Evolutionary conservation across 106 monocot genomes (phyloP).

Genomic region (Agapanthus africanus): DNA sequence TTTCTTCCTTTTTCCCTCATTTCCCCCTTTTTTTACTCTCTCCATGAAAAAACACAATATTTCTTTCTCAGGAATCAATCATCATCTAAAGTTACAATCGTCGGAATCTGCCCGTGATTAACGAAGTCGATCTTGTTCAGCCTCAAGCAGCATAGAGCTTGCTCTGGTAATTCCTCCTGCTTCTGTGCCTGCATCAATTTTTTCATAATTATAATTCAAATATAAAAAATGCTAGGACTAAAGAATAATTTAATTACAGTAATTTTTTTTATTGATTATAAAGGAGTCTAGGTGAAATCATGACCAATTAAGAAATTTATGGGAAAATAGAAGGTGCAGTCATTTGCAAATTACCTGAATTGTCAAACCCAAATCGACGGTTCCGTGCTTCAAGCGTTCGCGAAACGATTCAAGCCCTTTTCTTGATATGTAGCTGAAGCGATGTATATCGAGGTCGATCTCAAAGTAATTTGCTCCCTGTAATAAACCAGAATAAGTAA

Average conservation of each 20-base stretch:
- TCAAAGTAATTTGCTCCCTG: constrained; percentile 76
- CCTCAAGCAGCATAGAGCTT: constrained; percentile 64
- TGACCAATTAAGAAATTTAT: no score
- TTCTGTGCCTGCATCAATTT: constrained; percentile 46
- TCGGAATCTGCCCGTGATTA: constrained; percentile 50
- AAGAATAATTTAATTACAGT: neutral
- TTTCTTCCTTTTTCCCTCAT: neutral
- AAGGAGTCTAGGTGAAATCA: no score
- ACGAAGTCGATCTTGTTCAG: constrained; percentile 62
- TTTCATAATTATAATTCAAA: neutral
- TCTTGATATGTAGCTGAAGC: constrained; percentile 84
- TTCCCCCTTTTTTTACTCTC: neutral
- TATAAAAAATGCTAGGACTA: neutral
- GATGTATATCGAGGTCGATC: constrained; percentile 77
- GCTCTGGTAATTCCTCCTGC: constrained; percentile 58
- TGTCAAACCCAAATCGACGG: constrained; percentile 71
- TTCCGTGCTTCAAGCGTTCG: constrained; percentile 58
- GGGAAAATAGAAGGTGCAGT: neutral
- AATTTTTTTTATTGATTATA: no score
- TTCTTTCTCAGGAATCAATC: constrained; percentile 12
- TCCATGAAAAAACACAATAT: neutral
- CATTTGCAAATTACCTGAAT: constrained; percentile 42
- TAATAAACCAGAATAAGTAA: neutral
- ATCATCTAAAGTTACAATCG: constrained; percentile 39
- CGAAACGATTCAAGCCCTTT: constrained; percentile 78